Conservation (phyloP, 2,329 filamentous ascomycete species). For the Chrysoporthe cubensis region DNA sequence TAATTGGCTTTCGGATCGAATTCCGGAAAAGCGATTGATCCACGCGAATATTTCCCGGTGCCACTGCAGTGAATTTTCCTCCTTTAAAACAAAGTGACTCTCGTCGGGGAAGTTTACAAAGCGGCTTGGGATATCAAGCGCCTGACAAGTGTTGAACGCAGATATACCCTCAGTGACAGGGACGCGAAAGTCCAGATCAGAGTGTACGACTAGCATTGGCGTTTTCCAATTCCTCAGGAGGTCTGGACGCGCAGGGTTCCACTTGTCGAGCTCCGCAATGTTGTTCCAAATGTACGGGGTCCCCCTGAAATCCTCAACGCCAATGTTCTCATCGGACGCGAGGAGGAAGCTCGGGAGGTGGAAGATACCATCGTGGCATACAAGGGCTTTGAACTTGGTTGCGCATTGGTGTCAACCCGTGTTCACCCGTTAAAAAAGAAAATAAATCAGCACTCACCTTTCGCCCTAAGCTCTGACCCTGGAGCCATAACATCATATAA, state of each 20-base stretch:
- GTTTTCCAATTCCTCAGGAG: slow-evolving; percentile 62
- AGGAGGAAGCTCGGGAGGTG: slow-evolving; percentile 37
- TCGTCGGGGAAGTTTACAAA: slow-evolving; percentile 76
- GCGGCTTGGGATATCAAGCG: slow-evolving; percentile 67
- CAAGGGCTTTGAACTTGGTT: slow-evolving; percentile 55
- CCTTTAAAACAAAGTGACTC: slow-evolving; percentile 70
- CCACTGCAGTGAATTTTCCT: slow-evolving; percentile 71
- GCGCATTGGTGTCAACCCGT: not conserved
- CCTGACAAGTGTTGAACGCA: slow-evolving; percentile 73
- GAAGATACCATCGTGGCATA: slow-evolving; percentile 56
- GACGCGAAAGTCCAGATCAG: slow-evolving; percentile 66
- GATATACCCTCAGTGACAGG: slow-evolving; percentile 59
- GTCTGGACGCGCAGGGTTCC: slow-evolving; percentile 51
- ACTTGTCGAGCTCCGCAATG: slow-evolving; percentile 51
- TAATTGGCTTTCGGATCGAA: not conserved
- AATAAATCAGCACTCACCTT: slow-evolving; percentile 37
- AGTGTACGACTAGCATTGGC: slow-evolving; percentile 61
- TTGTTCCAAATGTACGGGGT: slow-evolving; percentile 49
- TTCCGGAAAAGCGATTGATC: slow-evolving; percentile 55
- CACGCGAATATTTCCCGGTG: slow-evolving; percentile 68
- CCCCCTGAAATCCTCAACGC: slow-evolving; percentile 46
- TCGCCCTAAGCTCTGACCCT: slow-evolving; percentile 56
- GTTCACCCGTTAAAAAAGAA: not conserved
- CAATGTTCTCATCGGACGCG: slow-evolving; percentile 33
- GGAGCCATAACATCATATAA: slow-evolving; percentile 64